phyloP scores from a whole-genome alignment of 1,139 yeast species.

The Suhomyces wounanorum region DNA sequence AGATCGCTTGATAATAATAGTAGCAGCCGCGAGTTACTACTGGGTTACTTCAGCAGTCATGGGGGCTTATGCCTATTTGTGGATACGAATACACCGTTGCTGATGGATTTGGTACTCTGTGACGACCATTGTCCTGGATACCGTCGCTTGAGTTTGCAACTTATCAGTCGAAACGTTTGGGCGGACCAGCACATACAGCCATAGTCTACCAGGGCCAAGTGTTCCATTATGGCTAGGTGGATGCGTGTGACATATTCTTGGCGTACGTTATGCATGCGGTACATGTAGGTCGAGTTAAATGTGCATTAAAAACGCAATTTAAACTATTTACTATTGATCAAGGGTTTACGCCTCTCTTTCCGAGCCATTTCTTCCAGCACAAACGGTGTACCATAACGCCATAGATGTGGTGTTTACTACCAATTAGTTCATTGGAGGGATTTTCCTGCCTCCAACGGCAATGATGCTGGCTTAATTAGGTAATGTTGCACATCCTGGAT shows the following conservation, averaged over 20 bases:
- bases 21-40: not conserved
- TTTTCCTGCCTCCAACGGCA: not conserved
- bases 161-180: not conserved
- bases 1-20: not conserved
- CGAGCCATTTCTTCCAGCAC: not conserved
- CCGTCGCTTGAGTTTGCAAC: not conserved
- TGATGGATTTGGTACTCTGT: no score
- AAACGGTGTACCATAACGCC: not conserved
- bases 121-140: not conserved
- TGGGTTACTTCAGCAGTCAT: no score
- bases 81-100: no score
- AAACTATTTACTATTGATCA: not conserved
- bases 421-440: not conserved
- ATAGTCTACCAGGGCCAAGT: not conserved
- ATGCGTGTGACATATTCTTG: constrained; percentile 1
- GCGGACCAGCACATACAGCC: not conserved
- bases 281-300: not conserved
- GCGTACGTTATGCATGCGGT: not conserved
- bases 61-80: no score
- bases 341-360: not conserved
- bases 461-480: not conserved
- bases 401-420: not conserved
- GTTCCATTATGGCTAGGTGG: not conserved
- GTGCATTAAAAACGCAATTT: constrained; percentile 1
- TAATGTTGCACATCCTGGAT: not conserved